Base-by-base conservation (phyloP, 306 rosid genomes). In the Carpinus viminea region DNA sequence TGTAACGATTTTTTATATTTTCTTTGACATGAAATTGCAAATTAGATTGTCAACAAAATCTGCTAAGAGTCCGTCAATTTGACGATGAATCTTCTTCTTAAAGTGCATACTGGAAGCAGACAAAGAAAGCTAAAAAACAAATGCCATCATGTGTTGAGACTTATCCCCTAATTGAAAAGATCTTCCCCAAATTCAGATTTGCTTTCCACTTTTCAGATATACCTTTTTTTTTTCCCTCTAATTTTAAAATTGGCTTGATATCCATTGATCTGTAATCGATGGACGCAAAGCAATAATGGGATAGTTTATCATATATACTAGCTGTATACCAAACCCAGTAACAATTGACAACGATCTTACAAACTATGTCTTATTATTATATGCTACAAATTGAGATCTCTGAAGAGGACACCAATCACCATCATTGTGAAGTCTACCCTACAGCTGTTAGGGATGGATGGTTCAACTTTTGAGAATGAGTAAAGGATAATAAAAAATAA, bases 271-370 rank as follows among this genome's bases (percentile, higher is more conserved):
- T 34, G 20, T 47, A 17, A 50, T 12, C n/a, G 54, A 62, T 54
- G 12, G 50, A 48, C 15, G 68, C 51, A 70, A 26, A 24, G 59
- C 76, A 71, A 66, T 64, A 36, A 51, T 55, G 72, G 34, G 28
- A 43, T 24, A 69, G 34, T 68, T 77, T 50, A 36, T 48, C 31
- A 45, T 45, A 78, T 20, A 52, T 46, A 51, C 20, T 20, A 73
- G 79, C 82, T 76, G 83, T 38, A 4, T 10, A 68, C 53, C 78
- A 74, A 71, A 81, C 24, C 24, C 21, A 76, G 76, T 76, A 83
- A 75, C 84, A 78, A 43, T 12, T 56, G 41, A 52, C 56, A 52
- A 52, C 56, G 17, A 52, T 52, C 57, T 17, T 53, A 13, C 20
- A 16, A 52, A 16, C 68, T 24, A 79, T 72, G 60, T 38, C 5